Evolutionary conservation across 768 basidiomycete species (phyloP), one percentile per base, ranked within the genome.

Genomic region (Mycena chlorophos): DNA sequence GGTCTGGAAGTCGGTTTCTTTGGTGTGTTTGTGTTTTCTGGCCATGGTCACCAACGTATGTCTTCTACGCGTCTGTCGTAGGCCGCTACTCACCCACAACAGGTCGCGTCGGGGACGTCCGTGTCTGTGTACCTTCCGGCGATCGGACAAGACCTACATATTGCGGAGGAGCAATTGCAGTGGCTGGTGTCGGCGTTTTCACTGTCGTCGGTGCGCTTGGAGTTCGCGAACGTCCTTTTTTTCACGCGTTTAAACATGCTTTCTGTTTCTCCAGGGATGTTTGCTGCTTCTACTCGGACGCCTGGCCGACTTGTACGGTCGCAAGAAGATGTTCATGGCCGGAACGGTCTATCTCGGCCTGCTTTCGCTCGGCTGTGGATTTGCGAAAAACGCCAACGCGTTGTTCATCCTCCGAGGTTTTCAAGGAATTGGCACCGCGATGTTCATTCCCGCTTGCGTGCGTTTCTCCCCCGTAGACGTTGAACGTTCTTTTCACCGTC

Each of bases 341-440:
- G 87, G 88, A 8, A 75, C 77, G 34, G 5, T 65, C 3, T 73
- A 72, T 58, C 75, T 80, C 39, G 59, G 69, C 5, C 65, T 73
- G 0, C 82, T 82, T 52, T 70, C 78, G 2, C 52, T 89, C 1
- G 81, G 74, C 0, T 73, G 79, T 49, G 81, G 78, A 4, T 82
- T 88, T 52, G 69, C 80, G 0, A 64, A 74, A n/a, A 71, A 73
- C 49, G 69, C 73, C 20, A 68, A 82, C n/a, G 74, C 76, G 2
- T 63, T 90, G 47, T 78, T 81, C 57, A 61, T 89, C 14, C 73
- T 87, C 14, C 75, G 88, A 39, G 89, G 78, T 0, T 60, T 86
- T 25, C 83, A 86, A 49, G 87, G 88, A 3, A 64, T 83, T 22
- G 88, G 85, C 2, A 73, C 75, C 0, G 83, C 86, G 0, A 85